Evolutionary conservation across 2,329 filamentous ascomycete species (phyloP).

Genomic region (Aspergillus hortae): DNA sequence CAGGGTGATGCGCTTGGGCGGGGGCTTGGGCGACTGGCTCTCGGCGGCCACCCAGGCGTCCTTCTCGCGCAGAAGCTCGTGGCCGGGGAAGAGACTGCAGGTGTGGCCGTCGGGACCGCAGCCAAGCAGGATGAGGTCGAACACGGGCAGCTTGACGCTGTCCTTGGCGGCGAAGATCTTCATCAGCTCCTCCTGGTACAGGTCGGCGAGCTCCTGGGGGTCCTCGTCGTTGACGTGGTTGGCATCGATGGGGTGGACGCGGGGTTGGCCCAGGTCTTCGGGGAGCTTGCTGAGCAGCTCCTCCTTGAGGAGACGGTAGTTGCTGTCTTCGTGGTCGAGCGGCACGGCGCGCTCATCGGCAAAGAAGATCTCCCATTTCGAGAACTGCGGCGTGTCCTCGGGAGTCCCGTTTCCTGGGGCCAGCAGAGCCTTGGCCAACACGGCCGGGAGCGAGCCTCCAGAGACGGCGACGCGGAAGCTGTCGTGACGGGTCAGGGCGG

Average conservation of each 20-base stretch:
- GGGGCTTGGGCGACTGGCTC: conserved; percentile 91
- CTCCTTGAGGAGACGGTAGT: conserved; percentile 81
- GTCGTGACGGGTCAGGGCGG: conserved; percentile 73
- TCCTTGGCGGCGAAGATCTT: conserved; percentile 84
- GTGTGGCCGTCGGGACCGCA: conserved; percentile 96
- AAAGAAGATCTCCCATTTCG: conserved; percentile 97
- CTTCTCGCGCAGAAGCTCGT: conserved; percentile 78
- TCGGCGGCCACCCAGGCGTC: conserved; percentile 91
- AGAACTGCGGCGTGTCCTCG: conserved; percentile 68
- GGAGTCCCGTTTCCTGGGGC: conserved; percentile 46
- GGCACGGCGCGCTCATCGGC: conserved; percentile 95
- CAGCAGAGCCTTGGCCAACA: conserved; percentile 80
- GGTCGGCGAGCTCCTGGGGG: conserved; percentile 85
- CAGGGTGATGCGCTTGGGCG: conserved; percentile 83
- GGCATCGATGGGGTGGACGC: conserved; percentile 74
- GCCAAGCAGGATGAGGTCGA: conserved; percentile 88
- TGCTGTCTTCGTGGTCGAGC: conserved; percentile 88
- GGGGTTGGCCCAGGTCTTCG: conserved; percentile 60
- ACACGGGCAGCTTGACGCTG: conserved; percentile 89
- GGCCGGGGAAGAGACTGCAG: conserved; percentile 90
- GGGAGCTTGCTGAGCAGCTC: conserved; percentile 90
- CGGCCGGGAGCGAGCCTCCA: conserved; percentile 86
- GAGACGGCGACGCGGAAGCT: conserved; percentile 91
- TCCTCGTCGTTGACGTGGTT: conserved; percentile 68
- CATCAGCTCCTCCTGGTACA: conserved; percentile 87